A percentile compares a stretch with the other conserved stretches of the same genome.
phyloP scores from a whole-genome alignment of 2,329 filamentous ascomycete species.

The Lojkania enalia region DNA sequence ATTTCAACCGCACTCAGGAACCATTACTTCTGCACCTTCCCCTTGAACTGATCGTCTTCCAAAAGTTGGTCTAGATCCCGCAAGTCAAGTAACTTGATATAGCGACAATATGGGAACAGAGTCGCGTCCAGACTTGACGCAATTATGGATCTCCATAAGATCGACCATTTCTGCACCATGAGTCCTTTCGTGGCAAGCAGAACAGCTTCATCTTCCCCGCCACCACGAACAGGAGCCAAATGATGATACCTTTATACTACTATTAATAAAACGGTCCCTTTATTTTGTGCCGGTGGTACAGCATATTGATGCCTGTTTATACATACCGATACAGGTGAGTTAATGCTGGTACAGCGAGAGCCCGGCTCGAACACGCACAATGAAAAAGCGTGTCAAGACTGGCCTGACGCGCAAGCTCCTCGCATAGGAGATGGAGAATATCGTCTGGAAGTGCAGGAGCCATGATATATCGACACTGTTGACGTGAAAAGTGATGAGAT shows the following conservation, averaged over 20 bases:
- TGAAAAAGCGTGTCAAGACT: conserved; percentile 65
- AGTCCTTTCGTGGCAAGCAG: conserved; percentile 49
- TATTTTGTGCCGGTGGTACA: background rate
- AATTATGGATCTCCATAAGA: conserved; percentile 70
- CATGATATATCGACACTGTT: conserved; percentile 24
- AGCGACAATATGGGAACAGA: conserved; percentile 69
- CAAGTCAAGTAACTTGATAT: conserved; percentile 66
- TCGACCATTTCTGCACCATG: conserved; percentile 61
- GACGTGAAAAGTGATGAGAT: conserved; percentile 15
- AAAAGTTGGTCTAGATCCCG: conserved; percentile 64
- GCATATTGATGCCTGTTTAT: conserved; percentile 3
- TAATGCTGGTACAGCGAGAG: conserved; percentile 62
- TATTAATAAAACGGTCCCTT: background rate
- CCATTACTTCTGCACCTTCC: conserved; percentile 58
- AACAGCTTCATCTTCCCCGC: conserved; percentile 48
- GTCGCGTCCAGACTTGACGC: conserved; percentile 66
- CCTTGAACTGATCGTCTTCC: conserved; percentile 61
- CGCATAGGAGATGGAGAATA: conserved; percentile 63
- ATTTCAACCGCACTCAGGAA: background rate
- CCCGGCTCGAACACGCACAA: conserved; percentile 59
- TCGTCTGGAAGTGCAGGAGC: conserved; percentile 56
- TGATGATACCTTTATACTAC: conserved; percentile 45
- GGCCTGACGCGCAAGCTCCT: conserved; percentile 58
- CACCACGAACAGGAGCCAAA: conserved; percentile 49
- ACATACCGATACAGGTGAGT: conserved; percentile 36